Base-by-base conservation (phyloP, 345 rosid genomes). In the Atalantia buxifolia region DNA sequence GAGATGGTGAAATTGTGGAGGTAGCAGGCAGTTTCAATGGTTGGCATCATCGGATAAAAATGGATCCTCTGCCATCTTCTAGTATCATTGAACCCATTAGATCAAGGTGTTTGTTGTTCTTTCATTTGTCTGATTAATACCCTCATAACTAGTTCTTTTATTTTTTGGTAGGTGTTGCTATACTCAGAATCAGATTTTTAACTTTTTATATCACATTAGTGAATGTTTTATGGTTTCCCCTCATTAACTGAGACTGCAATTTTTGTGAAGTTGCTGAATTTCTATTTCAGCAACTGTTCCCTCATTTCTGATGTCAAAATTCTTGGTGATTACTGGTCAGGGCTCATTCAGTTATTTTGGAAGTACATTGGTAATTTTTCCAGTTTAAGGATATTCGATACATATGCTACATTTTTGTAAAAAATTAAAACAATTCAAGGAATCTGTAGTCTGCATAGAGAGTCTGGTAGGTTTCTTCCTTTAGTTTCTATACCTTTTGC, bases 21-120 rank as follows among this genome's bases (percentile, higher is more conserved):
- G 92, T 94, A 69, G 83, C 97, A 31, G 99, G 99, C 64, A 90
- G 98, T 85, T 96, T 96, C 84, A 96, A 90, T 70, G 99, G 99
- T 48, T 96, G 99, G 99, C 91, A 90, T 83, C 93, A 90, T 71
- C 83, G 78, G 45, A 88, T 96, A 75, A 90, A 86, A 86, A 77
- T 94, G 95, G 98, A 94, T 78, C 94, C 88, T 78, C 81, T 86
- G 81, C 80, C 90, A 79, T 91, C 84, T 62, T 64, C 88, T 73
- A 84, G 78, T 57, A 59, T 76, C 38, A 36, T 14, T 22, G 88
- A 87, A 64, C 69, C 82, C 50, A 22, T 59, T 66, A 87, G 85
- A 61, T 81, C 90, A 83, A 89, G 93, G 93, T 88, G 36, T 69
- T 82, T 24, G 42, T 68, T 45, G 4, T 69, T 72, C 12, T 22